Evolutionary conservation across 495 filamentous ascomycete species (phyloP).

Genomic region (Tirmania nivea): DNA sequence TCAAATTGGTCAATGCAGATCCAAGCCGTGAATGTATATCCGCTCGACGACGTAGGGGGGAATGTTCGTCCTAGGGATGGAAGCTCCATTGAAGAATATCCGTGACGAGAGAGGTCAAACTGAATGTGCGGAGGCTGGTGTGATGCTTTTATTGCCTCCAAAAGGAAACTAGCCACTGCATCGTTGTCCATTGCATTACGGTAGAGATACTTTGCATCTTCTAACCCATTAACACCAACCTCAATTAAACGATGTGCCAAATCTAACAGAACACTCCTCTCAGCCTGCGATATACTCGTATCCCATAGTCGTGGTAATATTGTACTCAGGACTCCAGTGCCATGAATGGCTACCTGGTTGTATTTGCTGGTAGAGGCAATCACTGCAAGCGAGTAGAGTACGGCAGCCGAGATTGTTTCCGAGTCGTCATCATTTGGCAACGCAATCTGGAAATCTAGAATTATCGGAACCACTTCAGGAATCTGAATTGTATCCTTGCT

Average conservation of each 20-base stretch:
- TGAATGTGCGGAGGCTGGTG: constrained; percentile 65
- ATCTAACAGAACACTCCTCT: constrained; percentile 36
- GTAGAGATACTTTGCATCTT: constrained; percentile 60
- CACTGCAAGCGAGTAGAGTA: constrained; percentile 32
- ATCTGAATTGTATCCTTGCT: constrained; percentile 37
- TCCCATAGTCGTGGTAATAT: constrained; percentile 50
- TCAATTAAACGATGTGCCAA: constrained; percentile 37
- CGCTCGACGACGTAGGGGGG: constrained; percentile 44
- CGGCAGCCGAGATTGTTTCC: constrained; percentile 34
- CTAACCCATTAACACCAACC: constrained; percentile 50
- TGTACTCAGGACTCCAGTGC: constrained; percentile 49
- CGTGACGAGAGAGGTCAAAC: constrained; percentile 76
- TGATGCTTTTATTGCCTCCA: constrained; percentile 47
- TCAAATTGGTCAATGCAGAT: constrained; percentile 74
- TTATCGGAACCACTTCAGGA: constrained; percentile 39
- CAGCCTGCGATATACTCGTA: constrained; percentile 25
- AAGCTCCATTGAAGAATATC: constrained; percentile 73
- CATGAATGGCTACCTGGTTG: constrained; percentile 58
- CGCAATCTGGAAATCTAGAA: constrained; percentile 44
- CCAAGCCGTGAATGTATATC: constrained; percentile 82
- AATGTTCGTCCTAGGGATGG: constrained; percentile 63
- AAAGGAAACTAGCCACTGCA: constrained; percentile 46
- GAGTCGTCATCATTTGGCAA: constrained; percentile 27
- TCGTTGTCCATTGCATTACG: constrained; percentile 38
- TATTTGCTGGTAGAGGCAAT: constrained; percentile 38